Base-by-base conservation (phyloP, 2,329 filamentous ascomycete species). In the Pyricularia sp. region DNA sequence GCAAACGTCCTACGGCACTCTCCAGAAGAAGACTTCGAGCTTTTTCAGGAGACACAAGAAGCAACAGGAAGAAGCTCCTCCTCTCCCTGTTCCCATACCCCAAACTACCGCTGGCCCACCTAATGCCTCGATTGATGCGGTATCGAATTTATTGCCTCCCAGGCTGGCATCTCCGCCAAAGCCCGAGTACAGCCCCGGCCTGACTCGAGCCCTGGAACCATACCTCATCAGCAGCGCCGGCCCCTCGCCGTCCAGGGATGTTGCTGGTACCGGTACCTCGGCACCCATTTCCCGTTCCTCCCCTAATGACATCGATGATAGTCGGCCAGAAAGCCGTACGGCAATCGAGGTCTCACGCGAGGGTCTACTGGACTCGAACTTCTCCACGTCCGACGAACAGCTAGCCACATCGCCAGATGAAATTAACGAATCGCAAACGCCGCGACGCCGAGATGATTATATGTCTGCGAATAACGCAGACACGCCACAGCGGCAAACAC, bases 41-140 rank as follows among this genome's bases (percentile, higher is more conserved):
- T 98, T 99, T 81, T 98, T 98, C 81, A 87, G 95, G 71, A 86
- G 95, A 70, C 87, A 94, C 71, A 98, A 98, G 86, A 96, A 94
- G 97, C 94, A 5, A 80, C 93, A 96, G 71, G 77, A 78, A 64
- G 84, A 69, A 72, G 73, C 71, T 68, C 77, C 72, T 59, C 68
- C 72, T 64, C 75, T 68, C 55, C 75, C 36, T 72, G 79, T 81
- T 1, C 72, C 81, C 67, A 78, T 82, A 26, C 73, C 76, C 31
- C 74, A 79, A 10, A 74, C 78, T 3, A 73, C 79, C 64, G 76
- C 77, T 42, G 69, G 79, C 31, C 72, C 77, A 20, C 17, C 42
- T 20, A 50, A 6, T 50, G 2, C 42, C 11, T 69, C 74, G 28
- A 76, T 77, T 66, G 75, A 76, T 66, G 72, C 76, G 23, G 72